These are phyloP conservation scores for Podaxis pistillaris DNA, from an alignment of 768 basidiomycete species.

Conservation along the genomic window DNA sequence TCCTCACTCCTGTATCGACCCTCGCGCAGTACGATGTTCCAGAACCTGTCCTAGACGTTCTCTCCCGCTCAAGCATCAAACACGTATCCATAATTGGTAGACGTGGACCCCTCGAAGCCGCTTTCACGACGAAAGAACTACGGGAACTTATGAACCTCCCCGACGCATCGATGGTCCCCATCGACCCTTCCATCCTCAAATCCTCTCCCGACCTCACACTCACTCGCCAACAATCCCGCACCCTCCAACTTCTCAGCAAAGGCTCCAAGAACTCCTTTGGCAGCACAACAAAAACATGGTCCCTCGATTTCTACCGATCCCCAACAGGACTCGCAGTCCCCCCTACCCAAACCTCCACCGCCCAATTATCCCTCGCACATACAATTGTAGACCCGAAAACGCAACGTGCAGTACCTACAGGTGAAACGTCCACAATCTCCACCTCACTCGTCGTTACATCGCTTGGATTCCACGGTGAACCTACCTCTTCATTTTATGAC, in stretches of 20 bases:
- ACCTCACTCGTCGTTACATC: constrained; percentile 87
- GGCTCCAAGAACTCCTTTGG: constrained; percentile 55
- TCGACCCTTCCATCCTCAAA: constrained; percentile 44
- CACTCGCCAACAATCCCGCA: constrained; percentile 65
- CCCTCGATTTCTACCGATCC: constrained; percentile 78
- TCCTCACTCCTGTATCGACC: constrained; percentile 65
- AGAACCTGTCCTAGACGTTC: constrained; percentile 62
- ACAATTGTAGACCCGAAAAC: constrained; percentile 53
- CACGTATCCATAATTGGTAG: constrained; percentile 84
- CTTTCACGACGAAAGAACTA: constrained; percentile 91
- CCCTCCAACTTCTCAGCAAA: constrained; percentile 62
- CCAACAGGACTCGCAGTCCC: constrained; percentile 48
- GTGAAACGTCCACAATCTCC: constrained; percentile 43
- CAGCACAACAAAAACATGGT: constrained; percentile 67
- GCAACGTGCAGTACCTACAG: constrained; percentile 52
- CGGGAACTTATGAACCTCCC: constrained; percentile 75
- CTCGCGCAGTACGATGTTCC: constrained; percentile 81
- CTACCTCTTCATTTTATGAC: constrained; percentile 58
- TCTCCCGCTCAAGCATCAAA: constrained; percentile 59
- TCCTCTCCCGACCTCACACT: constrained; percentile 29
- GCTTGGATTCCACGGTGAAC: constrained; percentile 81
- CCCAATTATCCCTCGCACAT: constrained; percentile 56
- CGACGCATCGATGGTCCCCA: constrained; percentile 65
- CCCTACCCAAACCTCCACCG: constrained; percentile 21
- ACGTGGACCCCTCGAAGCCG: constrained; percentile 84